Conservation (phyloP, 1,139 yeast species). For the Saccharomyces hybrid region DNA sequence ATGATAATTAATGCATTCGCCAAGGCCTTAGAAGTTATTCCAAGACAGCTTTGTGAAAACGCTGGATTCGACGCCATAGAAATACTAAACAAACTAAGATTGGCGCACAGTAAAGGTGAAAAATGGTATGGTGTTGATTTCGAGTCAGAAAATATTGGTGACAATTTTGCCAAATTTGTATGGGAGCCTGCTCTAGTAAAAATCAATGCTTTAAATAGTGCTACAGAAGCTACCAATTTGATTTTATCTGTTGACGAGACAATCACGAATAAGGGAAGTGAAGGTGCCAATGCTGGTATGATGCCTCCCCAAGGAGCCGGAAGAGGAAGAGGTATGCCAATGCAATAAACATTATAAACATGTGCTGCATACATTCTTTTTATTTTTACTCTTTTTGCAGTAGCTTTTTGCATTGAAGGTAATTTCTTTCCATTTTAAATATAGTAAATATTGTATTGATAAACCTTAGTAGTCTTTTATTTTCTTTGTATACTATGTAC, state of each 20-base stretch:
- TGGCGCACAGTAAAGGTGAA: constrained; percentile 92
- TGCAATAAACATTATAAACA: constrained; percentile 16
- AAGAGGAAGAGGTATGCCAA: constrained; percentile 61
- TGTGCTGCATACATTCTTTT: constrained; percentile 34
- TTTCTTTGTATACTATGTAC: background rate
- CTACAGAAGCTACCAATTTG: constrained; percentile 95
- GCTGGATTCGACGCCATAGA: constrained; percentile 98
- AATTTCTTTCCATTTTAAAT: constrained; percentile 68
- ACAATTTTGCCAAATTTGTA: constrained; percentile 77
- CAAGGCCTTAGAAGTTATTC: constrained; percentile 88
- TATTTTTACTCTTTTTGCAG: constrained; percentile 46
- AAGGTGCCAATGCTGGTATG: constrained; percentile 46
- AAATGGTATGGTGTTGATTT: constrained; percentile 90
- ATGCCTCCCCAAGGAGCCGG: constrained; percentile 40
- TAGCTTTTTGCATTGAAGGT: constrained; percentile 50
- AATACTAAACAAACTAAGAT: constrained; percentile 77
- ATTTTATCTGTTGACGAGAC: constrained; percentile 94
- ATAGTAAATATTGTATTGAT: background rate
- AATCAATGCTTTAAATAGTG: constrained; percentile 86
- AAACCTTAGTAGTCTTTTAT: background rate
- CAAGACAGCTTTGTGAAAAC: constrained; percentile 94
- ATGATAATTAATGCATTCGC: constrained; percentile 87
- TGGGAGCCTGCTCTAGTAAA: constrained; percentile 98
- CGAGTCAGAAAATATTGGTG: constrained; percentile 71
- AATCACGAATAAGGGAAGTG: constrained; percentile 67